Evolutionary conservation across 2,329 filamentous ascomycete species (phyloP), one percentile per base, ranked within the genome.

Genomic region (Trichoderma sp.): DNA sequence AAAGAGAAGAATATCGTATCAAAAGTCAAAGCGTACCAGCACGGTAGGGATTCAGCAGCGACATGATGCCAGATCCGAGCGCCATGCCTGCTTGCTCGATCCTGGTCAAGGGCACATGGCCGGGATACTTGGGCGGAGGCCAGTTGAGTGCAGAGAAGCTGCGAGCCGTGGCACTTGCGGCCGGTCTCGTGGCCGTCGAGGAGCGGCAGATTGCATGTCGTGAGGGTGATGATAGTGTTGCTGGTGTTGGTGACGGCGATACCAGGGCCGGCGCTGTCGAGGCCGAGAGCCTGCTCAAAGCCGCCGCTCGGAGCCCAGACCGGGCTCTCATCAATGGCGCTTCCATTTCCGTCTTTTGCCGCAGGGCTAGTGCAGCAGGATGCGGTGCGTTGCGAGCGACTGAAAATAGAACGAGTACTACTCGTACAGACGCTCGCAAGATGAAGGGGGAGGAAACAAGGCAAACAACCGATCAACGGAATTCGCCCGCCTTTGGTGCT

Each of bases 101-200:
- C 59, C 86, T 85, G 8, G 93, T 98, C 74, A 99, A 90, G 45
- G 96, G 97, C 38, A 98, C 91, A 90, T 99, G 97, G 84, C 95
- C 95, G 1, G 94, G 92, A 86, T 98, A 98, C 81, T 94, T 97
- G 75, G 95, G 94, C 31, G 90, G 89, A 68, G 96, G 96, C 7
- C 97, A 93, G 84, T 93, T 93, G 80, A 97, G 90, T 77, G 95
- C 91, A 60, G 95, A 97, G 87, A 98, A 97, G 75, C 74, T 79
- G 65, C 82, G 50, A 24, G 24, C 18, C n/a, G 31, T 21, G 63
- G 21, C 45, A 29, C 27, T 64, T 35, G 59, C n/a, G 21, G 69
- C 8, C 29, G 38, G 21, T 21, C 18, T 45, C 41, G 59, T 79
- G 59, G 73, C 35, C 14, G 78, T 77, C 75, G 78, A 6, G 77